Percentiles rank a stretch among this genome's conserved stretches.
Evolutionary conservation across 257 asterid genomes (phyloP).

Genomic region (Ocimum tenuiflorum): DNA sequence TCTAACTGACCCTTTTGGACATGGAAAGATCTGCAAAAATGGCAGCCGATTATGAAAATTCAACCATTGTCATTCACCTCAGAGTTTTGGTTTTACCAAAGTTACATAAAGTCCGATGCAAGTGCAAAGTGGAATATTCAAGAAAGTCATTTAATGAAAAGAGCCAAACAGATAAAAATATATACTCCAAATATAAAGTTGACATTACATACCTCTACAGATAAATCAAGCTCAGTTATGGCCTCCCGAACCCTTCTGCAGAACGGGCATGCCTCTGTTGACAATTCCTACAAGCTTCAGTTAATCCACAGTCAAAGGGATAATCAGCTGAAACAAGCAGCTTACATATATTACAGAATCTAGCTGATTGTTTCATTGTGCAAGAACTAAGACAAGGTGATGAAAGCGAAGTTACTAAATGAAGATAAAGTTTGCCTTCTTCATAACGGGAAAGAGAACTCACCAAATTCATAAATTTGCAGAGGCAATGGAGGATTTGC

Average conservation of each 20-base stretch:
- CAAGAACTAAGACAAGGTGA: not conserved
- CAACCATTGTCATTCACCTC: not conserved
- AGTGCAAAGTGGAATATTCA: slow-evolving; percentile 1
- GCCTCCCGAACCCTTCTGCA: slow-evolving; percentile 90
- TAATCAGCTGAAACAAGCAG: not conserved
- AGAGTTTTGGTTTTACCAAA: not conserved
- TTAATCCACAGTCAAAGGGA: slow-evolving; percentile 19
- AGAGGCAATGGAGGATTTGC: slow-evolving; percentile 40
- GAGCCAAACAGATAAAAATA: not conserved
- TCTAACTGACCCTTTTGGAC: slow-evolving; percentile 71
- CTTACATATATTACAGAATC: not conserved
- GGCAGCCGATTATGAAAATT: not conserved
- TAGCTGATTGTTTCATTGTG: not conserved
- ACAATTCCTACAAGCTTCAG: slow-evolving; percentile 34
- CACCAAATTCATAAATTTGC: slow-evolving; percentile 72
- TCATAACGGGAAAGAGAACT: not conserved
- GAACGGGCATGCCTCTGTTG: slow-evolving; percentile 89
- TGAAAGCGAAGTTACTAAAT: not conserved
- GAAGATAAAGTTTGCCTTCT: not conserved
- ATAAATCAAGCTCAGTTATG: slow-evolving; percentile 71
- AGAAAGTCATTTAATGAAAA: not conserved
- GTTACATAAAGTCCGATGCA: not conserved
- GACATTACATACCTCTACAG: slow-evolving; percentile 43
- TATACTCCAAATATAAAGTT: not conserved
- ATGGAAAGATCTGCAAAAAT: slow-evolving; percentile 60